These are phyloP conservation scores for Pilasporangium apinafurcum DNA, from an alignment of 352 stramenopile species.

Conservation along the genomic window DNA sequence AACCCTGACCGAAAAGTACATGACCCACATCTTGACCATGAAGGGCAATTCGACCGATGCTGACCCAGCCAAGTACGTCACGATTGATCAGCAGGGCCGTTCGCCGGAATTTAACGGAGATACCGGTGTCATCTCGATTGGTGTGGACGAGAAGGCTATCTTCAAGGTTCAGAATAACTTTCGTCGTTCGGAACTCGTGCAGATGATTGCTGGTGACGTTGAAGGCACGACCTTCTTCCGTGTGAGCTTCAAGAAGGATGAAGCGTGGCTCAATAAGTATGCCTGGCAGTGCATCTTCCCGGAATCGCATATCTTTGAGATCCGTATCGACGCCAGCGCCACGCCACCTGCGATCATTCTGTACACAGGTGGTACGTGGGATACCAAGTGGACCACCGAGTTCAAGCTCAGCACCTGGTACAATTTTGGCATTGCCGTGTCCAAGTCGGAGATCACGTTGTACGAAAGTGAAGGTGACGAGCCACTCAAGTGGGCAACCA, in stretches of 20 bases:
- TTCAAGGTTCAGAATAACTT: slow-evolving; percentile 16
- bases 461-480: slow-evolving; percentile 50
- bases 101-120: slow-evolving; percentile 25
- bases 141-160: slow-evolving; percentile 19
- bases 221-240: slow-evolving; percentile 26
- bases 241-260: slow-evolving; percentile 40
- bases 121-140: slow-evolving; percentile 18
- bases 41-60: slow-evolving; percentile 30
- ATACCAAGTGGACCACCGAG: slow-evolving; percentile 44
- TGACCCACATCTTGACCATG: slow-evolving; percentile 62
- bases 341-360: slow-evolving; percentile 47
- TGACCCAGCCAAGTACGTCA: slow-evolving; percentile 19
- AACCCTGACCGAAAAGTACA: slow-evolving; percentile 38
- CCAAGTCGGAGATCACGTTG: slow-evolving; percentile 23
- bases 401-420: slow-evolving; percentile 55
- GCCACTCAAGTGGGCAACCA: slow-evolving; percentile 31
- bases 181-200: slow-evolving; percentile 34
- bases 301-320: slow-evolving; percentile 54
- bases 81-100: slow-evolving; percentile 13
- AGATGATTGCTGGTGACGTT: slow-evolving; percentile 21
- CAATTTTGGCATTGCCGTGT: slow-evolving; percentile 59
- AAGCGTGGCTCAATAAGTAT: slow-evolving; percentile 29
- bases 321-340: slow-evolving; percentile 48
- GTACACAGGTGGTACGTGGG: slow-evolving; percentile 31
- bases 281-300: slow-evolving; percentile 57